These are phyloP conservation scores for Grigorovia transvaalensis DNA, from an alignment of 805 yeast genomes.

Conservation along the genomic window DNA sequence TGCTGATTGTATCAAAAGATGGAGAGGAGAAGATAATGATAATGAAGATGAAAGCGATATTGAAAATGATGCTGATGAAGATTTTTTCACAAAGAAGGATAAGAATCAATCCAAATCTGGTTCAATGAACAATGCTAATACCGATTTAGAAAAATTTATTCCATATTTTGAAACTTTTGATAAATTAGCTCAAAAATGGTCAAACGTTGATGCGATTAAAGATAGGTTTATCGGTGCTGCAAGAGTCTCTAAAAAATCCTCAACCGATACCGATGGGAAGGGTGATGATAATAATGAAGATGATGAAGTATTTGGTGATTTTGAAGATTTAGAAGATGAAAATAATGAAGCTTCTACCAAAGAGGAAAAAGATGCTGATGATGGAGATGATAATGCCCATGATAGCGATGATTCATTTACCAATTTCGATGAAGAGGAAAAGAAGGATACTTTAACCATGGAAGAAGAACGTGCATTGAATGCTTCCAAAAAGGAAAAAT, in stretches of 20 bases:
- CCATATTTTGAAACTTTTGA: constrained; percentile 29
- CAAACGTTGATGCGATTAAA: constrained; percentile 20
- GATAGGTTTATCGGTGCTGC: constrained; percentile 25
- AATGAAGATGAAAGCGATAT: constrained; percentile 35
- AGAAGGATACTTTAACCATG: constrained; percentile 37
- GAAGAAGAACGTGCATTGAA: constrained; percentile 72
- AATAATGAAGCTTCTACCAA: constrained; percentile 5
- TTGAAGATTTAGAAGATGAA: constrained; percentile 36
- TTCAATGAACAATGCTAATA: constrained; percentile 6
- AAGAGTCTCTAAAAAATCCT: constrained; percentile 20
- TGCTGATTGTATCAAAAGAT: constrained; percentile 56
- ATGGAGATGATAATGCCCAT: constrained; percentile 15
- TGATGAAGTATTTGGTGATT: constrained; percentile 46
- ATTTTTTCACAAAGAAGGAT: constrained; percentile 46
- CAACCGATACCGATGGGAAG: constrained; percentile 20
- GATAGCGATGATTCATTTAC: constrained; percentile 32
- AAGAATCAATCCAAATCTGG: constrained; percentile 11
- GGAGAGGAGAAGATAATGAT: constrained; percentile 45
- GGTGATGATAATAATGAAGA: constrained; percentile 39
- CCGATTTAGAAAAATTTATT: constrained; percentile 26
- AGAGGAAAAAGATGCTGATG: constrained; percentile 6
- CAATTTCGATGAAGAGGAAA: constrained; percentile 32
- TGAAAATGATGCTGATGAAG: constrained; percentile 31
- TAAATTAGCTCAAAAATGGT: constrained; percentile 24
- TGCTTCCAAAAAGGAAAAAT: constrained; percentile 81